Conservation (phyloP, 2,329 filamentous ascomycete genomes). For the Parascedosporium putredinis region DNA sequence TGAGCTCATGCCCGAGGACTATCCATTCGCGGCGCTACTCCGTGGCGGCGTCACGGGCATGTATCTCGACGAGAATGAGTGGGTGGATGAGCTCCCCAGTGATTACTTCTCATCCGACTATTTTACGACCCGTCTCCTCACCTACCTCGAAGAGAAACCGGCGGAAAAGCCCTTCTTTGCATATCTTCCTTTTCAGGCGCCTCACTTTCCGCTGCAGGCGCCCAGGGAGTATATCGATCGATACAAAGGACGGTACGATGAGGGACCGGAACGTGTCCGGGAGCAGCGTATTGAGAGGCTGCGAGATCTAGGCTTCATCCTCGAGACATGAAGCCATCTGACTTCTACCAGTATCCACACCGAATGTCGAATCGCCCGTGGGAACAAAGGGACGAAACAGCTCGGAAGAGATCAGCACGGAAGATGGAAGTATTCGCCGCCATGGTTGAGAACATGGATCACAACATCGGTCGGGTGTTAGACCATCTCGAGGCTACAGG, state of each 20-base stretch:
- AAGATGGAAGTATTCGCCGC: slow-evolving; percentile 35
- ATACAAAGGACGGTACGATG: slow-evolving; percentile 38
- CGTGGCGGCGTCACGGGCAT: neutral
- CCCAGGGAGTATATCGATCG: slow-evolving; percentile 33
- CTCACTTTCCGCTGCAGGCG: slow-evolving; percentile 42
- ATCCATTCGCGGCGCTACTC: neutral
- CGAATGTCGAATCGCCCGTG: slow-evolving; percentile 8
- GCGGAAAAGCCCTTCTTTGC: slow-evolving; percentile 17
- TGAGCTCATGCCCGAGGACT: neutral
- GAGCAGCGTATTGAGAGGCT: slow-evolving; percentile 31
- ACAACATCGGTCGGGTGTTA: slow-evolving; percentile 38
- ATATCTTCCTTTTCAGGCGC: slow-evolving; percentile 22
- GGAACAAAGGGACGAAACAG: slow-evolving; percentile 12
- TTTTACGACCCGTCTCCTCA: slow-evolving; percentile 32
- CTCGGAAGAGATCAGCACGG: slow-evolving; percentile 11
- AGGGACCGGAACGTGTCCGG: slow-evolving; percentile 36
- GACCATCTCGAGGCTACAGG: slow-evolving; percentile 33
- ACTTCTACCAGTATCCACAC: slow-evolving; percentile 6
- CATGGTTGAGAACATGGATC: slow-evolving; percentile 43
- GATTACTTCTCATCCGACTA: slow-evolving; percentile 35
- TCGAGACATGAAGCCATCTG: slow-evolving; percentile 16
- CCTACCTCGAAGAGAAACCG: slow-evolving; percentile 24
- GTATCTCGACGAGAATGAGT: slow-evolving; percentile 8
- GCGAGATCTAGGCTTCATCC: slow-evolving; percentile 28
- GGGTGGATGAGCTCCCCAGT: slow-evolving; percentile 25